Evolutionary conservation across 495 filamentous ascomycete genomes (phyloP), one percentile per base, ranked within the genome.

Genomic region (Acidomyces sp.): DNA sequence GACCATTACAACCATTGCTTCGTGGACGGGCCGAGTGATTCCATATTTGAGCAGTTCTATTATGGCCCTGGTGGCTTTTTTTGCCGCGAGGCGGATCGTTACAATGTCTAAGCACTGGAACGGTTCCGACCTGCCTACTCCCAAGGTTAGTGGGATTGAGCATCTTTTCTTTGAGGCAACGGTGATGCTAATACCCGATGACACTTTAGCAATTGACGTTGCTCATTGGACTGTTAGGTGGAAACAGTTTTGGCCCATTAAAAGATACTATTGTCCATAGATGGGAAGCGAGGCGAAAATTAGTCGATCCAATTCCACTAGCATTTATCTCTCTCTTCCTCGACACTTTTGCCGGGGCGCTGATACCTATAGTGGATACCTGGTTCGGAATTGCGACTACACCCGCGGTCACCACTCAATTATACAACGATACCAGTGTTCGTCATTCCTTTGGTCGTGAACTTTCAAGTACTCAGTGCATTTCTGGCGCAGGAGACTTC

Each of bases 11-110:
- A 34, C 32, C 12, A 16, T 34, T 16, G 32, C 32, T 16, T 34
- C 32, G 12, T 34, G 32, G 32, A 34, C 32, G 18, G 15, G 32
- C 7, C 6, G 32, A 9, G 32, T 34, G n/a, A 7, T 34, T 7
- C 32, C 32, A 6, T 34, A 34, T 16, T 16, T 34, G 32, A 9
- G 12, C 7, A 34, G 32, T 17, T 34, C 32, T 11, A 34, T 34
- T 17, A 34, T 34, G 32, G 32, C 32, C 7, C 18, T 34, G 32
- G 32, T 34, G 6, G 32, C 32, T 34, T 34, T 34, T 17, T 34
- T 34, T 16, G 32, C 32, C 15, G 32, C 32, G 6, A 7, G 32
- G 6, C 6, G 32, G 7, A 34, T 34, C 15, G 32, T 16, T 7
- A 16, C 15, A 7, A 34, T 9, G 15, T 34, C 32, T 7, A 34